Conservation (phyloP, 2,329 filamentous ascomycete genomes). For the Pleoardoris graminearum region DNA sequence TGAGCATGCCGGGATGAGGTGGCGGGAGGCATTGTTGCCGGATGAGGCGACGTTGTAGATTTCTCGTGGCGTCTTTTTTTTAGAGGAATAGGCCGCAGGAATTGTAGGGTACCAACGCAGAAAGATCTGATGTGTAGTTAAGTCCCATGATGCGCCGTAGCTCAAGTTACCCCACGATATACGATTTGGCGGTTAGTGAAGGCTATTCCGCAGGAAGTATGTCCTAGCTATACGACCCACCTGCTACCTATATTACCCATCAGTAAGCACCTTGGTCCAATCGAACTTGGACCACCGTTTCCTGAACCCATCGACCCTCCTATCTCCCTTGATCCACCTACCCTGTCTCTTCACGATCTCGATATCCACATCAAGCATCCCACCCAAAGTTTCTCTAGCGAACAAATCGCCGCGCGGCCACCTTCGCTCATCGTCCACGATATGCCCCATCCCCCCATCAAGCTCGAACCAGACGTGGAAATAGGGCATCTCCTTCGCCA, state of each 20-base stretch:
- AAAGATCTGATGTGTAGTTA: no score
- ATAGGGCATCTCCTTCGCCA: conserved; percentile 97
- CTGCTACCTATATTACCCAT: no score
- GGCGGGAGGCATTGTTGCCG: conserved; percentile 25
- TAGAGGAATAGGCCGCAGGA: no score
- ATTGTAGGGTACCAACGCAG: no score
- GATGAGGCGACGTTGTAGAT: conserved; percentile 16
- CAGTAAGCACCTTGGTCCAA: conserved; percentile 70
- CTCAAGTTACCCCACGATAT: no score
- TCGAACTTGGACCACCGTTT: conserved; percentile 92
- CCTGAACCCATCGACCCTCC: conserved; percentile 74
- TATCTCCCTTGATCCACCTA: conserved; percentile 72
- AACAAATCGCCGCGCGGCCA: conserved; percentile 95
- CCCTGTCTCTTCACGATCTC: conserved; percentile 90
- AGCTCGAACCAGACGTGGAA: conserved; percentile 95
- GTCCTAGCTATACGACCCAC: no score
- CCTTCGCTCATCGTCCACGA: conserved; percentile 80
- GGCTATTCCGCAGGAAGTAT: no score
- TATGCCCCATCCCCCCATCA: conserved; percentile 88
- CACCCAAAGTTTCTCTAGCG: conserved; percentile 86
- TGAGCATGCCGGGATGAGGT: conserved; percentile 20
- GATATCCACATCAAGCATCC: conserved; percentile 82
- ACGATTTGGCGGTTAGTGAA: no score
- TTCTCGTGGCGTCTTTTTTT: no score
- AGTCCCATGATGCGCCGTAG: no score